phyloP scores from a whole-genome alignment of 1,284 basidiomycete genomes.

The Phylloporus sp. region DNA sequence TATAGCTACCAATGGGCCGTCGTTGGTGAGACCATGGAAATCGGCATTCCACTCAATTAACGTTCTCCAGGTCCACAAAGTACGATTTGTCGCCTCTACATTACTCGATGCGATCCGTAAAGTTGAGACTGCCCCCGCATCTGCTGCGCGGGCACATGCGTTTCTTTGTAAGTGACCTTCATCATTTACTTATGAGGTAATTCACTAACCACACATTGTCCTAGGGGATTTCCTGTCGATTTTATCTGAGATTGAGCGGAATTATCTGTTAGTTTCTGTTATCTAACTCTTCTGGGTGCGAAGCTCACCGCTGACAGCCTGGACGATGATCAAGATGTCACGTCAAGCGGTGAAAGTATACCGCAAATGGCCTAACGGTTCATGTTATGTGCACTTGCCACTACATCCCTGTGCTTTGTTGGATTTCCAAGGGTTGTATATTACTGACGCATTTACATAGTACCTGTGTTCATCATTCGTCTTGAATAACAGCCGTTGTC shows the following conservation, averaged over 20 bases:
- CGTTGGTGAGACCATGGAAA: conserved; percentile 57
- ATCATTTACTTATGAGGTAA: background rate
- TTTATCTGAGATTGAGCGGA: conserved; percentile 86
- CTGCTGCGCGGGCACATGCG: conserved; percentile 79
- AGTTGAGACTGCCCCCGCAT: conserved; percentile 76
- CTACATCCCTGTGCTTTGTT: background rate
- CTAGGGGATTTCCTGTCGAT: conserved; percentile 90
- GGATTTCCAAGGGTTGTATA: background rate
- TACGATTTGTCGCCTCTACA: conserved; percentile 88
- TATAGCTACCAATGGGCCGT: conserved; percentile 87
- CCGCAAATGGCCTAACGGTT: conserved; percentile 40
- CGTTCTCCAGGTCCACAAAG: conserved; percentile 76
- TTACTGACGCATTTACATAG: background rate
- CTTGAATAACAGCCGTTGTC: no score
- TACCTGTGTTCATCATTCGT: background rate
- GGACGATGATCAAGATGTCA: conserved; percentile 76
- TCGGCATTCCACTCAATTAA: conserved; percentile 2
- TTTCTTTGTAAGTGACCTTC: conserved; percentile 71
- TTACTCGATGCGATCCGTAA: conserved; percentile 86
- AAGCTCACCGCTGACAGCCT: conserved; percentile 52
- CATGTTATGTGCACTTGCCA: background rate
- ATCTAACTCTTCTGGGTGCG: conserved; percentile 11
- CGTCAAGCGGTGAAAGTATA: conserved; percentile 65
- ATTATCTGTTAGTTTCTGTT: conserved; percentile 70
- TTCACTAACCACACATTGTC: conserved; percentile 13